Conservation (phyloP, 1,139 yeast species). For the Candida dubliniensis region DNA sequence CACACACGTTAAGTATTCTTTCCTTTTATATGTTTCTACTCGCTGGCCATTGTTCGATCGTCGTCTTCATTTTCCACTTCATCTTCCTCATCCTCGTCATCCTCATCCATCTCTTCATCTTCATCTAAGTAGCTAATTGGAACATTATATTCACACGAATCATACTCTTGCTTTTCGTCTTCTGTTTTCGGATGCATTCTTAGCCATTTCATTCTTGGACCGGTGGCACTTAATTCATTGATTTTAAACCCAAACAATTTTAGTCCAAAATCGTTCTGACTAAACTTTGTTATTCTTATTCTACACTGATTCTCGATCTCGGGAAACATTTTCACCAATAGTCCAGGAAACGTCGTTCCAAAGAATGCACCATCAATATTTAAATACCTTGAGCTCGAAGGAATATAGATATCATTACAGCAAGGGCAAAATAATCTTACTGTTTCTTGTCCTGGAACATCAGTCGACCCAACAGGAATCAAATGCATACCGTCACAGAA, state of each 20-base stretch:
- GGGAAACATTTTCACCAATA: constrained; percentile 85
- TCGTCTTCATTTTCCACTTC: constrained; percentile 29
- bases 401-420: constrained; percentile 87
- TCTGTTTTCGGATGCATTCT: constrained; percentile 67
- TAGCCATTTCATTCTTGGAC: constrained; percentile 95
- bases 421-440: constrained; percentile 93
- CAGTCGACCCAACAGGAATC: constrained; percentile 90
- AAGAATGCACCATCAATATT: constrained; percentile 95
- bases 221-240: constrained; percentile 71
- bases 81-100: constrained; percentile 24
- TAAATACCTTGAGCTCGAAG: constrained; percentile 78
- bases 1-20: not conserved
- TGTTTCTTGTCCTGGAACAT: constrained; percentile 87
- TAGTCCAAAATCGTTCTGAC: constrained; percentile 59
- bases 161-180: constrained; percentile 59
- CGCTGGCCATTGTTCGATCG: constrained; percentile 52
- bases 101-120: constrained; percentile 30
- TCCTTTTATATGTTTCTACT: constrained; percentile 12
- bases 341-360: constrained; percentile 94
- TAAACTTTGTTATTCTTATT: constrained; percentile 52
- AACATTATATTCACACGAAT: constrained; percentile 59
- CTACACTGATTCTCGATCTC: constrained; percentile 62
- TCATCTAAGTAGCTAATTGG: constrained; percentile 35
- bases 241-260: constrained; percentile 87
- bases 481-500: constrained; percentile 90